These are phyloP conservation scores for Helichrysum umbraculigerum DNA, from an alignment of 129 eudicot species.

Conservation along the genomic window DNA sequence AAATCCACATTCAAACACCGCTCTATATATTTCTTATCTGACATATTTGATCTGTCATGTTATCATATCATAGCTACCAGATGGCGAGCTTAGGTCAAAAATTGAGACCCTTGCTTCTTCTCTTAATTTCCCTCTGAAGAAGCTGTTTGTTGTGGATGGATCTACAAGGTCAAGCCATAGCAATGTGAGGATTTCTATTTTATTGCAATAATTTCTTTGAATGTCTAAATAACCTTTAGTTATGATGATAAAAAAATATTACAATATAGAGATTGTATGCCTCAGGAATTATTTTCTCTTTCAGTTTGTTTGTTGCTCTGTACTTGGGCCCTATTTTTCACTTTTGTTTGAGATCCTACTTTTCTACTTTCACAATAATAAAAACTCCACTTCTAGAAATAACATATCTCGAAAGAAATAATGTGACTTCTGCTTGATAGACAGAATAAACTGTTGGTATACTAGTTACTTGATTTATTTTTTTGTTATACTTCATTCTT, in stretches of 20 bases:
- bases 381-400: not conserved
- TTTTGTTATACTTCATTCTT: not conserved
- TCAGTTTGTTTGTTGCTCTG: not conserved
- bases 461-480: not conserved
- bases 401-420: not conserved
- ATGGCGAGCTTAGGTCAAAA: slow-evolving; percentile 81
- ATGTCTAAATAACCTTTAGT: not conserved
- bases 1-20: not conserved
- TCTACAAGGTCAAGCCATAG: slow-evolving; percentile 98
- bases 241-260: not conserved
- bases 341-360: not conserved
- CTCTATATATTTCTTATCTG: slow-evolving; percentile 6
- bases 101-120: slow-evolving; percentile 93
- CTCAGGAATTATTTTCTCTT: not conserved
- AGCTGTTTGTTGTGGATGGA: slow-evolving; percentile 97
- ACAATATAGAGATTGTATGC: slow-evolving; percentile 1
- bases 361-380: not conserved
- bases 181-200: slow-evolving; percentile 67
- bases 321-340: not conserved
- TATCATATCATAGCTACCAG: slow-evolving; percentile 63
- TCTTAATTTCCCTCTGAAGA: slow-evolving; percentile 82
- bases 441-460: not conserved
- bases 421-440: not conserved
- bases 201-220: not conserved
- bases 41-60: slow-evolving; percentile 18